phyloP scores from a whole-genome alignment of 192 early-diverging fungal species.

The Rhizophlyctis rosea region DNA sequence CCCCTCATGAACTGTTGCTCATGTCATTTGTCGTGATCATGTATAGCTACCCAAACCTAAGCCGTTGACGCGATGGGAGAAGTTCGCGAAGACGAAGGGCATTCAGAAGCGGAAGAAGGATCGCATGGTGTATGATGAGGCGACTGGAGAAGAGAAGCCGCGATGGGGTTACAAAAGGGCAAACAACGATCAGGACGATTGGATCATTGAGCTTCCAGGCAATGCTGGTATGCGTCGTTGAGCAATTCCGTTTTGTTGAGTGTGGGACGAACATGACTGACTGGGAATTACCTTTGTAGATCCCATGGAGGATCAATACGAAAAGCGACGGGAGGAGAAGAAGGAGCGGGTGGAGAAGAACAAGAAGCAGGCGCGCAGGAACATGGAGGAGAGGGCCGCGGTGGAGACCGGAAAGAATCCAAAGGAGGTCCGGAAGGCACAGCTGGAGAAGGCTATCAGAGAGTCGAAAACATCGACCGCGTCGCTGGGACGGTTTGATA shows the following conservation, averaged over 20 bases:
- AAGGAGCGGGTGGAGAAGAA: slow-evolving; percentile 87
- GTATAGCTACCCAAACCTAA: slow-evolving; percentile 77
- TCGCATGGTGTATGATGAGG: slow-evolving; percentile 82
- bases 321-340: slow-evolving; percentile 75
- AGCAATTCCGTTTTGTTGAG: not conserved
- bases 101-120: slow-evolving; percentile 84
- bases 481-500: slow-evolving; percentile 89
- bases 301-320: slow-evolving; percentile 85
- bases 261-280: not conserved
- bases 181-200: slow-evolving; percentile 73
- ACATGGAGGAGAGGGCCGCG: slow-evolving; percentile 75
- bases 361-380: slow-evolving; percentile 78
- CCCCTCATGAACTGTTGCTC: too few species aligned
- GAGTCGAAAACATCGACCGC: slow-evolving; percentile 84
- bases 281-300: slow-evolving; percentile 42
- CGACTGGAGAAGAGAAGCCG: slow-evolving; percentile 75
- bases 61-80: slow-evolving; percentile 94
- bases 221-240: slow-evolving; percentile 43
- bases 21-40: slow-evolving; percentile 9
- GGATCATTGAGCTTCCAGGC: slow-evolving; percentile 90
- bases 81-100: slow-evolving; percentile 95
- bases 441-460: slow-evolving; percentile 69
- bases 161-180: slow-evolving; percentile 85
- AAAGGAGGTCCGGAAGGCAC: slow-evolving; percentile 63
- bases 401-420: slow-evolving; percentile 42